Conservation (phyloP, 169 alveolate species). For the Blepharisma undulans region DNA sequence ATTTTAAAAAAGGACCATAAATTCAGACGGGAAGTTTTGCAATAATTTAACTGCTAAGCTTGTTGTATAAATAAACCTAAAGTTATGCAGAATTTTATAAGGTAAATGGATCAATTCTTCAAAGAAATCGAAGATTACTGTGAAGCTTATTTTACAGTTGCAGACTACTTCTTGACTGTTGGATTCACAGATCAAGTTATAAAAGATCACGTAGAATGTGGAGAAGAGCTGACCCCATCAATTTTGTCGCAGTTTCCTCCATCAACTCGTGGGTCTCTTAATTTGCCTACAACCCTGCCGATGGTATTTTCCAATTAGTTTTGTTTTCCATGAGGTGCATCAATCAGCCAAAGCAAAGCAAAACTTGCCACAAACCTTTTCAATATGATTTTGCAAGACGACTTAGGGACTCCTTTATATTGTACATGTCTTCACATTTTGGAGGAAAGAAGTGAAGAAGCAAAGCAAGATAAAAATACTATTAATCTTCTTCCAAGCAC, state of each 20-base stretch:
- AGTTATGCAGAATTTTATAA: neutral
- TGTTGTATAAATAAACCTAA: neutral
- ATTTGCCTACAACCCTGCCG: neutral
- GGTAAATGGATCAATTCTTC: neutral
- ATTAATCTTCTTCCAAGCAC: neutral
- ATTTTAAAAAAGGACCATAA: neutral
- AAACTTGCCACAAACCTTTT: neutral
- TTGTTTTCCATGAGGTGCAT: slow-evolving; percentile 26
- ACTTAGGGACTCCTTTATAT: slow-evolving; percentile 1
- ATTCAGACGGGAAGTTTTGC: neutral
- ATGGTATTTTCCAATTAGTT: neutral
- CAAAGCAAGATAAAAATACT: neutral
- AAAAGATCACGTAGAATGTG: neutral
- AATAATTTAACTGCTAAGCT: neutral
- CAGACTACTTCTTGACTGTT: neutral
- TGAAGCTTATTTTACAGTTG: neutral
- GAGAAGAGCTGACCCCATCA: slow-evolving; percentile 13
- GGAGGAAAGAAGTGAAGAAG: neutral
- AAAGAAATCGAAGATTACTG: slow-evolving; percentile 26
- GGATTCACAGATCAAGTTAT: neutral
- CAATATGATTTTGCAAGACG: slow-evolving; percentile 3
- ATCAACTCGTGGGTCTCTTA: neutral
- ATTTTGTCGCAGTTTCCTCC: slow-evolving; percentile 37
- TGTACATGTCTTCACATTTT: neutral
- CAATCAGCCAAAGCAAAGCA: neutral